These are phyloP conservation scores for Rubia tinctorum DNA, from an alignment of 305 asterid genomes.

Conservation along the genomic window DNA sequence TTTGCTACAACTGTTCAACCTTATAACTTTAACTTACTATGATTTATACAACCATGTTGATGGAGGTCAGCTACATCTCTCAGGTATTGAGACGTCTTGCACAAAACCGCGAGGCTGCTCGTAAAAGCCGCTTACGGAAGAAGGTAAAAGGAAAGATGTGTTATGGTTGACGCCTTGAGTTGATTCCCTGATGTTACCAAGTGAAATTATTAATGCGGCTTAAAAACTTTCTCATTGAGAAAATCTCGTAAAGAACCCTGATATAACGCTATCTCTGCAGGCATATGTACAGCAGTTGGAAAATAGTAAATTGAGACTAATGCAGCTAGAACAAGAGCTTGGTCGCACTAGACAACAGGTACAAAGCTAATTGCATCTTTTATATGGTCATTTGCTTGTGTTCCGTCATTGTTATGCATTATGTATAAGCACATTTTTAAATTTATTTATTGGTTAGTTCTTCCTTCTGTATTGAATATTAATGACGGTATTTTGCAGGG, in stretches of 20 bases:
- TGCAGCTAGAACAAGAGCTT: conserved; percentile 91
- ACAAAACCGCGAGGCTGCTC: conserved; percentile 98
- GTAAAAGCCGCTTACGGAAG: conserved; percentile 81
- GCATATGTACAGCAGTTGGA: conserved; percentile 97
- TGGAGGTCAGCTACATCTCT: conserved; percentile 12
- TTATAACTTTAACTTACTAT: background rate
- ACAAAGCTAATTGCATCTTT: conserved; percentile 14
- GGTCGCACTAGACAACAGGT: conserved; percentile 78
- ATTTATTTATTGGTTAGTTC: background rate
- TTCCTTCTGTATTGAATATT: conserved; percentile 15
- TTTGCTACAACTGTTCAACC: background rate
- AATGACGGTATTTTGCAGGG: conserved; percentile 44
- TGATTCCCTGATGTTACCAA: background rate
- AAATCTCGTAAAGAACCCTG: background rate
- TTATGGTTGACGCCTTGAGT: background rate
- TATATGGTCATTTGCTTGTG: conserved; percentile 8
- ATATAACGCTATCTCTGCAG: conserved; percentile 31
- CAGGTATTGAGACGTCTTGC: conserved; percentile 82
- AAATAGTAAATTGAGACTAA: conserved; percentile 63
- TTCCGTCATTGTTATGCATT: background rate
- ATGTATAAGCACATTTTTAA: background rate
- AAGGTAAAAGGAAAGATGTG: conserved; percentile 41
- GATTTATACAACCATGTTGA: conserved; percentile 5
- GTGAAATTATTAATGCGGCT: background rate
- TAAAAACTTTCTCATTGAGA: background rate